Base-by-base conservation (phyloP, 805 yeast genomes). In the Lachancea sp. region DNA sequence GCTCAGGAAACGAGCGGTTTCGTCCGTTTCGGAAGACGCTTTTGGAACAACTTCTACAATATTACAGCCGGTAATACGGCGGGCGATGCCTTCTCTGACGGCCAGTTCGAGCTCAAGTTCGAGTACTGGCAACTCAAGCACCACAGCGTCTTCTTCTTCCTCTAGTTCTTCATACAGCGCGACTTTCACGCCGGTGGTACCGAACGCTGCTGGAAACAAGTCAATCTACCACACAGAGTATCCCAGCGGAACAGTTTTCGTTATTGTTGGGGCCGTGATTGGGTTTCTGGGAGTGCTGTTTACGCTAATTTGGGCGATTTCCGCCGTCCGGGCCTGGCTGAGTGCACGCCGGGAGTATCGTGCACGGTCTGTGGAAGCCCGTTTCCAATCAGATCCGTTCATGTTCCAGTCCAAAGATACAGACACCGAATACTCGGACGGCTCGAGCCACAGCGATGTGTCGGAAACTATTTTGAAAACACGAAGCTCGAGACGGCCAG, bases 211-310 rank as follows among this genome's bases (percentile, higher is more conserved):
- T 10, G 49, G 52, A 5, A 85, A 84, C 62, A 89, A 91, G 16
- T 77, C 71, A 54, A 69, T 85, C 17, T 57, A 69, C 22, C 61
- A 69, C 29, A 63, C 76, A 13, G 59, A 56, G 6, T 69, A 74
- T 36, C 81, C 83, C 1, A 72, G 74, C 40, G 95, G 93, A 2
- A 81, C 91, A 1, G 86, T 85, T 3, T 86, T 85, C 65, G 84
- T 86, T 37, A 83, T 83, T 0, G 80, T 85, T 48, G 95, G 93
- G 2, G 71, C 80, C 20, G 73, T 79, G 31, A 70, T 85, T 13
- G 86, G 81, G 0, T 75, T 78, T 27, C 61, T 81, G 2, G 59
- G 77, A 15, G 18, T 63, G 2, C 41, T 60, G 2, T 31, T 62
- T 3, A 36, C 50, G 2, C 18, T 59, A 3, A 42, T 62, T 2